Conservation (phyloP, 768 basidiomycete species). For the Mrakia hoshinonis region DNA sequence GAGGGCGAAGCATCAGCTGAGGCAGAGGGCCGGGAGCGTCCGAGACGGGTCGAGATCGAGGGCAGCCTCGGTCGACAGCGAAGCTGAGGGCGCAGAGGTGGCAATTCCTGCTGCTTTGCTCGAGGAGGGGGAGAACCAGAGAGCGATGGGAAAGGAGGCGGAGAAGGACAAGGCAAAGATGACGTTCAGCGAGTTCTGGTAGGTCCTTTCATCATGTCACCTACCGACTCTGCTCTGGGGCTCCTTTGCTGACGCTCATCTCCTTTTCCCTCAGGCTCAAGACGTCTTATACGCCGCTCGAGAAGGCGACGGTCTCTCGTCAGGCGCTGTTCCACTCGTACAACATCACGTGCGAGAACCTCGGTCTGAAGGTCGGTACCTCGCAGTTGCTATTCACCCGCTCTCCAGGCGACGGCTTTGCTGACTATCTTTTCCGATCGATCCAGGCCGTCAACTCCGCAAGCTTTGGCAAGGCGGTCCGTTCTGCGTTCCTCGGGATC, state of each 20-base stretch:
- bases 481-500: constrained; percentile 86
- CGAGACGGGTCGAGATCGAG: background rate
- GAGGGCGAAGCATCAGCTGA: too few species aligned
- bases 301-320: constrained; percentile 2
- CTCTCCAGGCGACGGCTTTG: too few species aligned
- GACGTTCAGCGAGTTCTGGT: constrained; percentile 1
- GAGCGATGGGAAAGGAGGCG: background rate
- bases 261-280: background rate
- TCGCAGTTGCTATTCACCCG: too few species aligned
- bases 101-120: background rate
- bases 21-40: too few species aligned
- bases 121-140: background rate
- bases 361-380: background rate
- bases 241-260: background rate
- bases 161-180: background rate
- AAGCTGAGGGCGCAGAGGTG: background rate
- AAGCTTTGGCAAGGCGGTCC: constrained; percentile 87
- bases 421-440: too few species aligned
- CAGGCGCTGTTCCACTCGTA: constrained; percentile 11
- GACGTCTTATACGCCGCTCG: background rate
- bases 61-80: background rate
- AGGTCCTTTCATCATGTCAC: background rate
- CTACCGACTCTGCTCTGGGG: background rate
- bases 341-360: constrained; percentile 4
- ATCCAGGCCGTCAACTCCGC: constrained; percentile 93